These are phyloP conservation scores for Acacia crassicarpa DNA, from an alignment of 306 rosid genomes.

Conservation along the genomic window DNA sequence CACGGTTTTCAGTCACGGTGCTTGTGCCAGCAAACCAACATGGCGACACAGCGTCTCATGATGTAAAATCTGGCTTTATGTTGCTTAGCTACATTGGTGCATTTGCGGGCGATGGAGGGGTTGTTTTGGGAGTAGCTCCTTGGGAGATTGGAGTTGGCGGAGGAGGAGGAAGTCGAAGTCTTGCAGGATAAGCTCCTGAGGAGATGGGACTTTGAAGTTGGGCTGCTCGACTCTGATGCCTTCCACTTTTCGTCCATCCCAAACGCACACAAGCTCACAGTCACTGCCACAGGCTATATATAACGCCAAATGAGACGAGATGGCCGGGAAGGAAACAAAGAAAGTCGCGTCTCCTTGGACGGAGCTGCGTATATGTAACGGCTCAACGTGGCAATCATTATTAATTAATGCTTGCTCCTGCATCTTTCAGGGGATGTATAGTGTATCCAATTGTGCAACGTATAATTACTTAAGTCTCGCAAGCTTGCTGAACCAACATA, in stretches of 20 bases:
- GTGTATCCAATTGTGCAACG: background rate
- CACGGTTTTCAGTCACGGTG: slow-evolving; percentile 65
- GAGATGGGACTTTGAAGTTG: slow-evolving; percentile 70
- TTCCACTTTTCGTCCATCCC: slow-evolving; percentile 84
- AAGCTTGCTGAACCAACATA: background rate
- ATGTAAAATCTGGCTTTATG: slow-evolving; percentile 96
- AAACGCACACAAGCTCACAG: background rate
- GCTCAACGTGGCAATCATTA: slow-evolving; percentile 14
- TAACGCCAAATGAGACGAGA: slow-evolving; percentile 17
- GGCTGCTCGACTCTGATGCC: slow-evolving; percentile 42
- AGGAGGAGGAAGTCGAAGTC: slow-evolving; percentile 40
- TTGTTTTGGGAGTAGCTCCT: slow-evolving; percentile 73
- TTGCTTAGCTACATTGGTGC: slow-evolving; percentile 82
- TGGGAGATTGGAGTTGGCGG: slow-evolving; percentile 59
- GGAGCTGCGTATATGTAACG: slow-evolving; percentile 17
- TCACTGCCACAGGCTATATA: background rate
- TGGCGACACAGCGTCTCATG: slow-evolving; percentile 91
- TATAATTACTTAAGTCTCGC: background rate
- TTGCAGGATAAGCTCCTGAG: slow-evolving; percentile 68
- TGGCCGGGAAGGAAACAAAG: background rate
- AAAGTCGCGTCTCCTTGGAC: slow-evolving; percentile 5
- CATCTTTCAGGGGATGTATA: slow-evolving; percentile 16
- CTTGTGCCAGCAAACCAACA: slow-evolving; percentile 98
- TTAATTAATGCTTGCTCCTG: slow-evolving; percentile 33
- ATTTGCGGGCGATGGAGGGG: slow-evolving; percentile 70